Percentiles rank a stretch among this genome's conserved stretches.
Conservation (phyloP, 768 basidiomycete species). For the Austroboletus festivus region DNA sequence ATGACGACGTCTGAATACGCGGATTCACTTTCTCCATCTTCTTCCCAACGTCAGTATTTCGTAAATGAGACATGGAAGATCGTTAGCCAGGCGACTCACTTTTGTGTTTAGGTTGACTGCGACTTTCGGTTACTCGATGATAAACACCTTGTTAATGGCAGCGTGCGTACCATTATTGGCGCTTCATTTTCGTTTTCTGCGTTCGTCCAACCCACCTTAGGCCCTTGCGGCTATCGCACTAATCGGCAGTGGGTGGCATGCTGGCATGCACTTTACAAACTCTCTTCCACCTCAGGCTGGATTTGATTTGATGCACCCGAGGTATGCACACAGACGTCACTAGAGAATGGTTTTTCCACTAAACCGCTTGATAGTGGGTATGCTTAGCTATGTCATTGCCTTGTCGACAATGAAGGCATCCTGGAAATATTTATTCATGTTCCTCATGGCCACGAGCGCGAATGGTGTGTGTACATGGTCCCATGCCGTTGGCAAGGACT, state of each 20-base stretch:
- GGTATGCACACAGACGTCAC: slow-evolving; percentile 41
- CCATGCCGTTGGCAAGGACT: not conserved
- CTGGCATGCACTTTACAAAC: slow-evolving; percentile 33
- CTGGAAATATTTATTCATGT: slow-evolving; percentile 58
- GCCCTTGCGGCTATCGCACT: slow-evolving; percentile 50
- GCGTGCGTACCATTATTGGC: slow-evolving; percentile 41
- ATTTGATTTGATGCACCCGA: not conserved
- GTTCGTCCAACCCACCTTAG: slow-evolving; percentile 62
- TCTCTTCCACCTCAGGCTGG: not conserved
- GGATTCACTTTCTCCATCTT: slow-evolving; percentile 60
- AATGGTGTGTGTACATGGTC: slow-evolving; percentile 29
- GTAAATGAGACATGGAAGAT: not conserved
- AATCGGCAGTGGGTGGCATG: slow-evolving; percentile 53
- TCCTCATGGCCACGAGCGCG: slow-evolving; percentile 62
- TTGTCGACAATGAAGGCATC: slow-evolving; percentile 48
- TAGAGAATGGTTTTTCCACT: slow-evolving; percentile 66
- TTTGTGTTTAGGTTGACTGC: slow-evolving; percentile 41
- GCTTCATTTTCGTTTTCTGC: too few relatives aligned
- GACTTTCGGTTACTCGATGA: slow-evolving; percentile 61
- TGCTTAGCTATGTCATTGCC: slow-evolving; percentile 58
- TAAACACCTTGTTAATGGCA: slow-evolving; percentile 54
- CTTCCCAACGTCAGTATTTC: slow-evolving; percentile 44
- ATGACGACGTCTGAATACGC: slow-evolving; percentile 52
- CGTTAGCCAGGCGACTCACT: not conserved
- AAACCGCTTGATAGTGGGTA: slow-evolving; percentile 56